Conservation (phyloP, 306 rosid genomes). For the Cicer pinnatifidum region DNA sequence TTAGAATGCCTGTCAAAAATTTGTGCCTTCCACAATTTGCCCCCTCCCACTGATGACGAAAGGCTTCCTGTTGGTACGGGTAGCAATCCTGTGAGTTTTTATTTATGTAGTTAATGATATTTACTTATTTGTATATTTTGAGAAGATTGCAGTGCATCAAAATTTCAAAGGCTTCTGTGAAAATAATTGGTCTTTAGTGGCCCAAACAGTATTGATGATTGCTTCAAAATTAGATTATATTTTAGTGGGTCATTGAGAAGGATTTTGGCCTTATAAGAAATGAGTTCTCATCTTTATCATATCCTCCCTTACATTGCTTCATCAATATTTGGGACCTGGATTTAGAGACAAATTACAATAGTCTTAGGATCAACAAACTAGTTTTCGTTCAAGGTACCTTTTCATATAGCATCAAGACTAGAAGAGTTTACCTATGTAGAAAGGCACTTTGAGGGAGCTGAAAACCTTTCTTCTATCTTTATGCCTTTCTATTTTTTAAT, state of each 20-base stretch:
- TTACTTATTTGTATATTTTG: conserved; percentile 22
- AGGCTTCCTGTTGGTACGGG: conserved; percentile 97
- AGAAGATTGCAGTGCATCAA: conserved; percentile 26
- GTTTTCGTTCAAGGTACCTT: conserved; percentile 3
- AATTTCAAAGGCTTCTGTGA: conserved; percentile 29
- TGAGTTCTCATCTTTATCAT: conserved; percentile 17
- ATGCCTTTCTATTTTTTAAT: conserved; percentile 4
- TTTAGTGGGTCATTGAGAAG: conserved; percentile 12
- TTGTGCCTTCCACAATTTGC: conserved; percentile 73
- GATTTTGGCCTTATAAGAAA: conserved; percentile 26
- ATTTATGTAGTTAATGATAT: conserved; percentile 37
- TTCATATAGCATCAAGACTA: conserved; percentile 3
- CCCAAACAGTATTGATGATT: conserved; percentile 37
- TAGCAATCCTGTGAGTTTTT: conserved; percentile 93
- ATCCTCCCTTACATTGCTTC: conserved; percentile 9
- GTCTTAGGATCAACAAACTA: conserved; percentile 29
- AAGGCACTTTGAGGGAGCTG: conserved; percentile 22
- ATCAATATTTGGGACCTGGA: conserved; percentile 35
- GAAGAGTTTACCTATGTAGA: conserved; percentile 1
- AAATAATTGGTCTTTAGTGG: conserved; percentile 18
- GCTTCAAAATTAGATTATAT: conserved; percentile 34
- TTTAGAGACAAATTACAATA: background rate
- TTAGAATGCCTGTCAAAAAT: conserved; percentile 65
- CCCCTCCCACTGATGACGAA: conserved; percentile 79
- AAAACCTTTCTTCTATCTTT: background rate